phyloP scores from a whole-genome alignment of 805 yeast species.

The Nakazawaea laoshanensis region DNA sequence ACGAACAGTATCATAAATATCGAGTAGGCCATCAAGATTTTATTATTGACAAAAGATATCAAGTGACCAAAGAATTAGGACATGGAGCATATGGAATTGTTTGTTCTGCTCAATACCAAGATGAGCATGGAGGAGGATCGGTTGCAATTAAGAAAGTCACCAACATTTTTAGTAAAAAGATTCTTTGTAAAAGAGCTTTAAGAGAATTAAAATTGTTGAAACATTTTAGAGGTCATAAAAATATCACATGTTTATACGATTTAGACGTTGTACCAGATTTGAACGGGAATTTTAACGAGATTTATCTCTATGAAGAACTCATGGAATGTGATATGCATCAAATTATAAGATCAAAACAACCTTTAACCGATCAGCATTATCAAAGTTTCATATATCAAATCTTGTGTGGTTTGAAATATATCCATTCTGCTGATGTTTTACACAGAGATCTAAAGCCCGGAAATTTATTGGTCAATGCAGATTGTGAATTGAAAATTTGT shows the following conservation, averaged over 20 bases:
- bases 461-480: constrained; percentile 85
- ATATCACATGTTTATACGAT: constrained; percentile 91
- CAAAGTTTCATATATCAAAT: constrained; percentile 91
- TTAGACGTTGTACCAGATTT: constrained; percentile 79
- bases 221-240: constrained; percentile 94
- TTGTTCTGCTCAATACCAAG: constrained; percentile 82
- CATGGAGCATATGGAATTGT: constrained; percentile 98
- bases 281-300: constrained; percentile 72
- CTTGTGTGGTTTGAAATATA: constrained; percentile 86
- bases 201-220: constrained; percentile 84
- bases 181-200: constrained; percentile 84
- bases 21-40: constrained; percentile 87
- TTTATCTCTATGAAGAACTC: constrained; percentile 88
- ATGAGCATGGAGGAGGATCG: constrained; percentile 62
- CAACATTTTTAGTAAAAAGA: constrained; percentile 84
- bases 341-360: constrained; percentile 88
- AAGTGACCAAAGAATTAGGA: constrained; percentile 86
- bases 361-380: constrained; percentile 89
- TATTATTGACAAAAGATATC: constrained; percentile 81
- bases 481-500: constrained; percentile 92
- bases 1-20: constrained; percentile 10
- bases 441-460: constrained; percentile 96
- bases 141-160: constrained; percentile 97
- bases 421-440: constrained; percentile 91
- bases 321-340: constrained; percentile 99